Evolutionary conservation across 2,329 filamentous ascomycete species (phyloP), one percentile per base, ranked within the genome.

Genomic region (Colletotrichum godetiae): DNA sequence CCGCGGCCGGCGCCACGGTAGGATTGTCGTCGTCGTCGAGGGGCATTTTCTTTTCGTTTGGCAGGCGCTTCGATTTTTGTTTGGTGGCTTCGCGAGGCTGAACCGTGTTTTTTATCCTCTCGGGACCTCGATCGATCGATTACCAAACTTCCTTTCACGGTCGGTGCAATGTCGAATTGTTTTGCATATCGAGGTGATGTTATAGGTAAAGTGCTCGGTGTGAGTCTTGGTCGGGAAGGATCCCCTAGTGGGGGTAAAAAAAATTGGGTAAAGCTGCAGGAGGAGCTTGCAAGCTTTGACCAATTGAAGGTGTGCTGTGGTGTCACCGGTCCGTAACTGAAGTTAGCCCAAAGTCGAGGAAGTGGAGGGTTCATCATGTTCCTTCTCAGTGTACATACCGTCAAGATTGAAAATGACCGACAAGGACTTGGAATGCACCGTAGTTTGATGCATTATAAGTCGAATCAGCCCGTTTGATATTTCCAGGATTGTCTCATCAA

Each of bases 11-110:
- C 71, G 19, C 76, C 66, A 52, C 75, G 22, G 83, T 82, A 67
- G 81, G 80, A 70, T 86, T 85, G 72, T 87, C 84, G 75, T 87
- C 85, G 76, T 65, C 70, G 60, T 86, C 83, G 74, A 85, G 84
- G 5, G 84, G 76, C 84, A 86, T 49, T 49, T n/a, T 86, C 37
- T 42, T 15, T 19, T 42, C 37, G 15, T 12, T 62, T 55, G n/a
- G 60, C 60, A 27, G 13, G 49, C 19, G 24, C n/a, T 49, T 22
- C 6, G 5, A 27, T 3, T n/a, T 7, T n/a, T 35, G 3, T 31
- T 22, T 22, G 4, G 11, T 22, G 11, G n/a, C 27, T 56, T 13
- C 27, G 7, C 15, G 11, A 15, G 12, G 22, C 53, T 29, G 24
- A 10, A 22, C 2, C 27, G 2, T 29, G 3, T 7, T 52, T 13